phyloP scores from a whole-genome alignment of 768 basidiomycete species.

The Termitomyces sp. region DNA sequence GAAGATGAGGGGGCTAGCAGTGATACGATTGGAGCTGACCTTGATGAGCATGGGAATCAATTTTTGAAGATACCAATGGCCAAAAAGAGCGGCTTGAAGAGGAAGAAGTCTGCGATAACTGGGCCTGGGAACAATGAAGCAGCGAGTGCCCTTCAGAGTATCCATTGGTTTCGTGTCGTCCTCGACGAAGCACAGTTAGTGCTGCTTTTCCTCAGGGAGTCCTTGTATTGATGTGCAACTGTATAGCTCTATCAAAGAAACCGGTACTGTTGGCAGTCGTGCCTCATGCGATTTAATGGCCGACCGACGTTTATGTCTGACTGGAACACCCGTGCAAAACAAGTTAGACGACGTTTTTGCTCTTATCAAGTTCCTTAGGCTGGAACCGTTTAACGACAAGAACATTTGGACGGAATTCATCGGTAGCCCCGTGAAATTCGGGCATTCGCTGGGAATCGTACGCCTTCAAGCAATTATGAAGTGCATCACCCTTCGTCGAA shows the following conservation, averaged over 20 bases:
- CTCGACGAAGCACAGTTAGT: conserved; percentile 92
- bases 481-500: conserved; percentile 92
- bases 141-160: conserved; percentile 83
- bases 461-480: conserved; percentile 98
- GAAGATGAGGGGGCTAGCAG: conserved; percentile 67
- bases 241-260: conserved; percentile 91
- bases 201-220: not conserved
- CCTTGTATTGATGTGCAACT: not conserved
- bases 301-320: conserved; percentile 88
- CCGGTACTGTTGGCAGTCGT: conserved; percentile 87
- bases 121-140: conserved; percentile 35
- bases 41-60: conserved; percentile 65
- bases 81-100: conserved; percentile 65
- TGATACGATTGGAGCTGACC: conserved; percentile 56
- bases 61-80: conserved; percentile 54
- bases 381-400: conserved; percentile 92
- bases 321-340: conserved; percentile 99
- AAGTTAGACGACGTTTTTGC: conserved; percentile 98
- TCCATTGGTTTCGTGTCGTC: conserved; percentile 95
- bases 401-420: conserved; percentile 90
- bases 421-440: conserved; percentile 88
- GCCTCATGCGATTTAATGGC: conserved; percentile 95
- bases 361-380: conserved; percentile 89
- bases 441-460: conserved; percentile 82
- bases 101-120: conserved; percentile 46